Conservation (phyloP, 106 monocot genomes). For the Platanthera guangdongensis region DNA sequence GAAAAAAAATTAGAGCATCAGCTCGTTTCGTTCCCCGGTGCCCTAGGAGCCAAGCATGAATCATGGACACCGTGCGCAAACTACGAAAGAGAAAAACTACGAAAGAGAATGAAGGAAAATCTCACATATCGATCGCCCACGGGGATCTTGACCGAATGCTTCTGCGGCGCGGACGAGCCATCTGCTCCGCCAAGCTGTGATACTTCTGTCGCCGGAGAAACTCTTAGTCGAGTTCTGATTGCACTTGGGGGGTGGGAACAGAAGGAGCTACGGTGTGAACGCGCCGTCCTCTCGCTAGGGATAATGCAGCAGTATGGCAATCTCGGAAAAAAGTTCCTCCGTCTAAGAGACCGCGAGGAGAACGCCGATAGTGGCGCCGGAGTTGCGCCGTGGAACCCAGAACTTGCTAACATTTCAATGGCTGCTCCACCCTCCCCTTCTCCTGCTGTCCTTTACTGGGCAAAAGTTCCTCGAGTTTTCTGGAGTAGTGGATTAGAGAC, state of each 20-base stretch:
- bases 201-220: slow-evolving; percentile 9
- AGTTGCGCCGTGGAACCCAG: slow-evolving; percentile 23
- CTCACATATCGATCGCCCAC: slow-evolving; percentile 87
- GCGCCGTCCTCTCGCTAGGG: neutral
- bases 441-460: neutral
- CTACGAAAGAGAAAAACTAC: neutral
- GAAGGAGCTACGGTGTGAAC: neutral
- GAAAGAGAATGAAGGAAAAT: neutral
- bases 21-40: neutral
- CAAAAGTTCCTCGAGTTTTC: neutral
- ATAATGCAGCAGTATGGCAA: neutral
- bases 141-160: slow-evolving; percentile 64
- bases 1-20: neutral
- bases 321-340: neutral
- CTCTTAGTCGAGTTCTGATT: slow-evolving; percentile 8
- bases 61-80: neutral
- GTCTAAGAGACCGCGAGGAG: slow-evolving; percentile 5
- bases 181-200: slow-evolving; percentile 8
- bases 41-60: neutral
- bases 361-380: neutral
- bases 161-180: slow-evolving; percentile 15
- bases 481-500: neutral
- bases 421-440: neutral
- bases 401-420: slow-evolving; percentile 34
- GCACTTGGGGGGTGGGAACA: neutral